Evolutionary conservation across 768 basidiomycete species (phyloP), one percentile per base, ranked within the genome.

Genomic region (Trametes cubensis): DNA sequence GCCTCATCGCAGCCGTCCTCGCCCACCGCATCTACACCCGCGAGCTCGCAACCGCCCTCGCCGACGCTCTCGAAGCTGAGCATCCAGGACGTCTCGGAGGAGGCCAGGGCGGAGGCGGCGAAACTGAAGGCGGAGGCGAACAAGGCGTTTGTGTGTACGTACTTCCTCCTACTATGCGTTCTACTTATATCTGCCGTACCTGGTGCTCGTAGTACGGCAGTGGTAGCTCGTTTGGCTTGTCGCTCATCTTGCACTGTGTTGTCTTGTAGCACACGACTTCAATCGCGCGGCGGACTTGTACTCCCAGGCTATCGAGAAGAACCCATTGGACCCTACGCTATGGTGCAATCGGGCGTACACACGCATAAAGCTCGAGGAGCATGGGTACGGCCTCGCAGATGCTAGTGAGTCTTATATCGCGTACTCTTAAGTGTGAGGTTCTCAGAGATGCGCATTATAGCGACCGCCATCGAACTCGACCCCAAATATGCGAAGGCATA

Each of bases 331-430:
- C 69, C 78, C 94, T 55, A 95, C 94, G 15, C 75, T 96, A 55
- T 98, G 92, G 90, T 95, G 90, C 72, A 98, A 98, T 76, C 84
- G 96, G 40, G 94, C 97, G 2, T 92, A 94, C 75, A 84, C 92
- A 15, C 85, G 96, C 53, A 93, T 95, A 75, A 97, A 92, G 77
- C 76, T 98, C 58, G 91, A 99, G 74, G 88, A 99, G 76, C 89
- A 90, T 69, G 97, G 97, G 3, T 94, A 95, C 71, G 97, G 95
- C 17, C 83, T 96, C 26, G 78, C 79, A 28, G 96, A 98, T 78
- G 86, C 94, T 44, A 85, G 94, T 95, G 70, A 73, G 89, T 83
- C 38, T 38, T 20, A 30, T 3, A 18, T 6, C 21, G 34, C n/a
- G 6, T 47, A 30, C 25, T 20, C 26, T 25, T 15, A 15, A 45